Base-by-base conservation (phyloP, 768 basidiomycete genomes). In the Rossbeevera mucosa region DNA sequence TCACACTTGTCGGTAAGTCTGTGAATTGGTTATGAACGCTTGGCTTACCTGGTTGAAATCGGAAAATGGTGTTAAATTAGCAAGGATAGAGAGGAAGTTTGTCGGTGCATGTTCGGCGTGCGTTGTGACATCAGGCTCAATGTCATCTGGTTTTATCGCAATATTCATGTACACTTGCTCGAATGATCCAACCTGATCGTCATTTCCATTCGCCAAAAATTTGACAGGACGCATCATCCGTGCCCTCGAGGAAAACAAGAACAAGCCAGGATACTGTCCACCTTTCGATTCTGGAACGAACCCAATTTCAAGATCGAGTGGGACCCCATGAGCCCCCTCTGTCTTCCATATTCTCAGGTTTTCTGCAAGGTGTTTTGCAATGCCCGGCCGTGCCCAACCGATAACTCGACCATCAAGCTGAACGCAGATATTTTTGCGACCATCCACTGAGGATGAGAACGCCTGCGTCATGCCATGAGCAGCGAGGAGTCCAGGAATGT, bases 101-200 rank as follows among this genome's bases (percentile, higher is more conserved):
- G 96, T 97, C 4, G 96, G 91, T 36, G 89, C 79, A 62, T 92
- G 86, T 72, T 99, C 96, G 38, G 96, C 87, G 69, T 99, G 96
- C 1, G 90, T 89, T 18, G 92, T 88, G 7, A 89, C 75, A 14
- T 78, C 83, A 50, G 73, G 68, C 50, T 85, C 81, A 51, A 97
- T 86, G 70, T 96, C 96, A 59, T 86, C 85, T 4, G 85, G 86
- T 49, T 82, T 90, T 62, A 91, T 86, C 3, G 96, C 95, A 65
- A 99, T 91, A 65, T 99, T 91, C 92, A 98, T 93, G 67, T 98
- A 99, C 5, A 97, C 96, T 72, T 99, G 96, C 70, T 99, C 96
- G 62, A 99, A 99, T 7, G 95, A 80, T 3, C 96, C 96, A 50
- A 98, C 79, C 67, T 90, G 89, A 67, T 99, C 96, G 56, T 89